Conservation (phyloP, 805 yeast species). For the Wickerhamomyces chambardii region DNA sequence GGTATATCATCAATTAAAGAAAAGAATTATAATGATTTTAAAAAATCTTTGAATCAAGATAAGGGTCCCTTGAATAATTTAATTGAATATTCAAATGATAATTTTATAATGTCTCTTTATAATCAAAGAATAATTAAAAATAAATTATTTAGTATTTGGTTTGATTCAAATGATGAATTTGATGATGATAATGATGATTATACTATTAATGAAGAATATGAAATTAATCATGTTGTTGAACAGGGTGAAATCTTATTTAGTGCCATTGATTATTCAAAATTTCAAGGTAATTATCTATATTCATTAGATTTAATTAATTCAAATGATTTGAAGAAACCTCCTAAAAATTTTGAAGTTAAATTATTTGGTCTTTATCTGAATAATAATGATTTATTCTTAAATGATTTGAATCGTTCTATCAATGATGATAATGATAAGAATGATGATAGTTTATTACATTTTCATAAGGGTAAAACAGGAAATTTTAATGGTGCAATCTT, state of each 20-base stretch:
- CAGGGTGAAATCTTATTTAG: constrained; percentile 27
- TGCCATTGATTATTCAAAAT: constrained; percentile 30
- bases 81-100: constrained; percentile 1
- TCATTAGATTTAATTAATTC: constrained; percentile 21
- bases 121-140: constrained; percentile 3
- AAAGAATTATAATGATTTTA: constrained; percentile 1
- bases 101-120: constrained; percentile 6
- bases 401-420: too few species aligned
- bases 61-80: too few species aligned
- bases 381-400: too few species aligned
- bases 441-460: too few species aligned
- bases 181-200: too few species aligned
- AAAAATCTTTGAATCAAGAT: too few species aligned
- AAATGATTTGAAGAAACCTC: constrained; percentile 1
- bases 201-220: too few species aligned
- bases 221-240: too few species aligned
- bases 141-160: constrained; percentile 11
- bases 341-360: too few species aligned
- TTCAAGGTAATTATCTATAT: constrained; percentile 20
- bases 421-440: too few species aligned
- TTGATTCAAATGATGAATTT: constrained; percentile 7
- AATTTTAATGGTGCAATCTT: constrained; percentile 6
- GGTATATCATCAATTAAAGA: constrained; percentile 12
- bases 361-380: too few species aligned
- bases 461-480: constrained; percentile 1